Base-by-base conservation (phyloP, 495 filamentous ascomycete species). In the Hypomontagnella submonticulosa region DNA sequence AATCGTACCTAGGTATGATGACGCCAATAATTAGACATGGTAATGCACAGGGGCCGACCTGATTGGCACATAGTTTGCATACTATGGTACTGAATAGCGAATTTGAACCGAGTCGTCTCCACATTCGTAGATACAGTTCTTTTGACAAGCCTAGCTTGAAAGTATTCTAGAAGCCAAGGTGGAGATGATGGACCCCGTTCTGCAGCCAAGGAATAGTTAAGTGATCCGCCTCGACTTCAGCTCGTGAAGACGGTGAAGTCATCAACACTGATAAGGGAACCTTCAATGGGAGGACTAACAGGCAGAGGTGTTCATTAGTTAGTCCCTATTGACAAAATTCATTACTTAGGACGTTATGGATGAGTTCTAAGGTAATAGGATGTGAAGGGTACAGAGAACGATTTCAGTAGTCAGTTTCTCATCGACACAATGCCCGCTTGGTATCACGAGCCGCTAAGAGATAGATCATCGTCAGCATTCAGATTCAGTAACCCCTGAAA, bases 181-280 rank as follows among this genome's bases (percentile, higher is more conserved):
- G 64, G 59, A 38, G 8, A 4, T 30, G 18, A 49, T 63, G 16
- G 49, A 55, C 19, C 30, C 40, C 4, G 23, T 23, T 41, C 46
- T 53, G 42, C 64, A 62, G 57, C 57, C 9, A 47, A 56, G 42
- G 32, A 57, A 57, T 52, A 53, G 57, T n/a, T 53, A 38, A 50
- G 12, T 46, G 27, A 48, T 54, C 53, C 42, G 42, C 42, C 30
- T 50, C 10, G 20, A 41, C 30, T 13, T 54, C 53, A 63, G 53
- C 48, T 63, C 15, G 41, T 33, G 33, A 10, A 47, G 10, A 41
- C 19, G 23, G 41, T 33, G 33, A 10, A 47, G 10, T 47, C 19
- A 11, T 19, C 9, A 13, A 43, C 30, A 41, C 36, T 67, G 15
- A 43, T 20, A 41, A 58, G 18, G 53, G 48, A 42, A 6, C 54